Base-by-base conservation (phyloP, 257 asterid species). In the Pogostemon cablin region DNA sequence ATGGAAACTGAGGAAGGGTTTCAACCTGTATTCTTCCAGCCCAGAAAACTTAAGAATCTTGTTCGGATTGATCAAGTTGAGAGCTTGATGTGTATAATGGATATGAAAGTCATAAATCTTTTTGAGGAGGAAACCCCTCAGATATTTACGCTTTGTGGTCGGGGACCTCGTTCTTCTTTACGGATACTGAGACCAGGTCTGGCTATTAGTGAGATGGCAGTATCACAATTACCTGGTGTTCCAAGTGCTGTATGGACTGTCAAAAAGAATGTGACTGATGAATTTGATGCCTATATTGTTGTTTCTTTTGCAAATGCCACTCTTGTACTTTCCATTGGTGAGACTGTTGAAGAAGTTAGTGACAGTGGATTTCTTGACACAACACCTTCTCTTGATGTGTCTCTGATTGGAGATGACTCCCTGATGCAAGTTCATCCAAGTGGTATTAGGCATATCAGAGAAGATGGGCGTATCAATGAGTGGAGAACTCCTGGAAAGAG, bases 401-500 rank as follows among this genome's bases (percentile, higher is more conserved):
- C 99, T 64, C 84, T 95, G 82, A 95, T 95, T 52, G 98, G 99
- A 56, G 99, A 95, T 72, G 99, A 95, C 80, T 95, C 99, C 61
- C 84, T 95, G 70, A 95, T 95, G 98, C 99, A 91, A 87, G 99
- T 91, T 70, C 99, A 95, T 76, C 99, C 99, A 5, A 86, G 97
- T 65, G 99, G 99, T 44, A 95, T 95, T 46, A 83, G 99, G 86
- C 99, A 95, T 80, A 95, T 95, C 64, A 88, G 99, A 77, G 99
- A 90, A 85, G 99, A 95, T 81, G 97, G 99, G 0, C 96, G 99
- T 76, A 83, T 91, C 74, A 95, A 95, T 72, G 99, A 95, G 84
- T 95, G 99, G 99, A 88, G 98, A 80, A 88, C 99, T 44, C 99
- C 99, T 56, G 99, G 99, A 68, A 95, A 95, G 95, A 89, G 96